Base-by-base conservation (phyloP, 2,329 filamentous ascomycete species). In the Sporothrix brasiliensis region DNA sequence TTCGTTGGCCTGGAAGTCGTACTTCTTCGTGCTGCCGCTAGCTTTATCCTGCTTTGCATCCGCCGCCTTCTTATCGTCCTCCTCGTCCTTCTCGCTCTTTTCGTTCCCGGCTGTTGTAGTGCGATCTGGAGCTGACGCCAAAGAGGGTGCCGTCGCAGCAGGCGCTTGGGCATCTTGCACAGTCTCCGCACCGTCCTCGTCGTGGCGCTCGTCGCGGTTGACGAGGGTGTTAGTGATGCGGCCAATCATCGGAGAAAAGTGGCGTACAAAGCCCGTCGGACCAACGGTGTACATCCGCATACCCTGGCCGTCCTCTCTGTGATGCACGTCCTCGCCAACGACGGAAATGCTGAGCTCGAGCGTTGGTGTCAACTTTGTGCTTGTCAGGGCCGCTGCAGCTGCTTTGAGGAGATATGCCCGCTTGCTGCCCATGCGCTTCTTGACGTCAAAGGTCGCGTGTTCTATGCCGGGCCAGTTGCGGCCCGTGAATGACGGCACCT, bases 1-100 rank as follows among this genome's bases (percentile, higher is more conserved):
- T 79, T 97, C 91, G 78, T 93, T 94, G 52, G 94, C 92, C 84
- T 97, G 94, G 80, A 98, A 98, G 79, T 92, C 94, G 76, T 68
- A 68, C 41, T 65, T 65, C 21, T 68, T 56, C 2, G 65, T 70
- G 30, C 39, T 21, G n/a, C 39, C 58, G 21, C 21, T 4, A 7
- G 41, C 14, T 49, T 41, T 34, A 58, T 39, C 21, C 41, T 24
- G 10, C 14, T 87, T 86, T 49, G 81, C 81, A 72, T 80, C 78
- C 5, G 71, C 76, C 70, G 75, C 39, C 71, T 75, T 70, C 70
- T 50, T 1, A 77, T 75, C 58, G 11, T 44, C 27, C 11, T 61
- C 16, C 16, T 52, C 21, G 56, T 63, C 56, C 27, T 19, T 7
- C n/a, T 87, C 86, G 52, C 81, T 81, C 71, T 75, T 34, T 72